Percentiles rank a stretch among this genome's conserved stretches.
These are phyloP conservation scores for Filobasidium wieringae DNA, from an alignment of 768 basidiomycete genomes.

Conservation along the genomic window DNA sequence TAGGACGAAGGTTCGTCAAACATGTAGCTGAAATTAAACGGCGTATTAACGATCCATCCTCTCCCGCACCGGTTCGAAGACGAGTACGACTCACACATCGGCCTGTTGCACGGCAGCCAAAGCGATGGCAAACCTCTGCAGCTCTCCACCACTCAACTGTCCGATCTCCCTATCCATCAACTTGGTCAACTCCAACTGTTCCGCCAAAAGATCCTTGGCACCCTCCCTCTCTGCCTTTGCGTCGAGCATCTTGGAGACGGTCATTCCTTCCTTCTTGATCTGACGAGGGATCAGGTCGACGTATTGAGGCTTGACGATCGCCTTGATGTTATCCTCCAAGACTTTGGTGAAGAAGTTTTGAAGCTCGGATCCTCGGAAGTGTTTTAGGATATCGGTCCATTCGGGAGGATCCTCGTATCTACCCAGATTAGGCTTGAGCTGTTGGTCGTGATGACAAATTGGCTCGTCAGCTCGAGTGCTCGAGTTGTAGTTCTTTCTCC, in stretches of 20 bases:
- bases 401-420: slow-evolving; percentile 97
- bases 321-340: slow-evolving; percentile 94
- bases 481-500: background rate
- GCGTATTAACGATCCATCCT: slow-evolving; percentile 1
- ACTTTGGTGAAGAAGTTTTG: slow-evolving; percentile 99
- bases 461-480: background rate
- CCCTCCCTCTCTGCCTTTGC: slow-evolving; percentile 68
- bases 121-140: slow-evolving; percentile 95
- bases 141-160: slow-evolving; percentile 88
- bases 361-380: slow-evolving; percentile 95
- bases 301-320: slow-evolving; percentile 98
- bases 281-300: slow-evolving; percentile 97
- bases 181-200: slow-evolving; percentile 73
- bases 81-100: slow-evolving; percentile 49
- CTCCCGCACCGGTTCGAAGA: background rate
- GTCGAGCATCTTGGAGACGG: slow-evolving; percentile 83
- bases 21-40: slow-evolving; percentile 60
- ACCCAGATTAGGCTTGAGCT: slow-evolving; percentile 88
- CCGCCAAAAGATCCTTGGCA: slow-evolving; percentile 61
- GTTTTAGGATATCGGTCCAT: slow-evolving; percentile 96
- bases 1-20: slow-evolving; percentile 99
- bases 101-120: slow-evolving; percentile 91
- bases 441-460: background rate
- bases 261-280: slow-evolving; percentile 71
- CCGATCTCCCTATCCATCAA: slow-evolving; percentile 72